Conservation (phyloP, 2,329 filamentous ascomycete species). For the Ceratocystis albifundus region DNA sequence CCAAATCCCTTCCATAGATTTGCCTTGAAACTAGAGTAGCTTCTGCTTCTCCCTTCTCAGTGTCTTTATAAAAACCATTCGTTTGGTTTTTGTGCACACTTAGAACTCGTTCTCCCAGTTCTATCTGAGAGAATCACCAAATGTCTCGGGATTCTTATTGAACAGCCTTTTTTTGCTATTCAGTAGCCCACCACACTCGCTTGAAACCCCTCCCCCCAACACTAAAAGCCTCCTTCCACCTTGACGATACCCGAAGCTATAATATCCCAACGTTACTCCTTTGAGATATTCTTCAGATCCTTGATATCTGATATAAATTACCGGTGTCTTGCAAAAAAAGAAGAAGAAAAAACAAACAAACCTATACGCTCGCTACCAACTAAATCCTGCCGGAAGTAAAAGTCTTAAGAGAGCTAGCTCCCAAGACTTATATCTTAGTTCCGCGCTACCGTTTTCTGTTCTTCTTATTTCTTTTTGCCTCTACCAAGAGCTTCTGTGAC, state of each 20-base stretch:
- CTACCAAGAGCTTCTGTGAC: neutral
- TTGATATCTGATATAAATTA: neutral
- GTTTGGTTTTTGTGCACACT: constrained; percentile 13
- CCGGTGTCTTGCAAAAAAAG: constrained; percentile 1
- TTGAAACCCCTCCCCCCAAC: constrained; percentile 12
- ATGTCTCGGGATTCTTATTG: constrained; percentile 22
- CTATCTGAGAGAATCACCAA: constrained; percentile 11
- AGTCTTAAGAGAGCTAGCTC: constrained; percentile 6
- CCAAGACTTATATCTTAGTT: constrained; percentile 10
- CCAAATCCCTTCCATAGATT: neutral
- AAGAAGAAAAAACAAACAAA: neutral
- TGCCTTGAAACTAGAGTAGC: neutral
- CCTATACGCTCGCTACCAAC: constrained; percentile 7
- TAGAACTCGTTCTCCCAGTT: neutral
- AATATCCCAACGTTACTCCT: neutral
- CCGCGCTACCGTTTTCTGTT: neutral
- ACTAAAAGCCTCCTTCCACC: constrained; percentile 5
- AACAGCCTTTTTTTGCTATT: constrained; percentile 17
- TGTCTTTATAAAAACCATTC: neutral
- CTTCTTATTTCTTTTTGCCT: neutral
- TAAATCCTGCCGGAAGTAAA: constrained; percentile 6
- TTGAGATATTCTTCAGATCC: neutral
- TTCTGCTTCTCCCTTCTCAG: neutral
- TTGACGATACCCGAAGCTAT: neutral
- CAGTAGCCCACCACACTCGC: constrained; percentile 23